These are phyloP conservation scores for Saturnispora gosingensis DNA, from an alignment of 805 yeast genomes.

Conservation along the genomic window DNA sequence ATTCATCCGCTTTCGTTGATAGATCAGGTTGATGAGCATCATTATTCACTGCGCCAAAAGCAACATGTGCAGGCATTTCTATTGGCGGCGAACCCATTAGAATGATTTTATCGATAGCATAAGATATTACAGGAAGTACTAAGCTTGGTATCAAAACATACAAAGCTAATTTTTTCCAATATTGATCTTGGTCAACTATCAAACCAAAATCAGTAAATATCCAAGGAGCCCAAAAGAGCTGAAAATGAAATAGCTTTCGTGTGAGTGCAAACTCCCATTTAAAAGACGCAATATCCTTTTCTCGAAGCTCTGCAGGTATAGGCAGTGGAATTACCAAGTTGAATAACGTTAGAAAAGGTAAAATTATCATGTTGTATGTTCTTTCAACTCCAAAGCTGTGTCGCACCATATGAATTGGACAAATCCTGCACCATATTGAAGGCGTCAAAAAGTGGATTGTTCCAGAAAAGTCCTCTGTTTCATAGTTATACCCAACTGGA, in stretches of 20 bases:
- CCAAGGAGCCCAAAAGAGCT: slow-evolving; percentile 16
- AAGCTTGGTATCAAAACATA: slow-evolving; percentile 9
- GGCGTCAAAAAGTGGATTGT: slow-evolving; percentile 7
- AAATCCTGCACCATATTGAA: slow-evolving; percentile 3
- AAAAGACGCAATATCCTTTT: slow-evolving; percentile 9
- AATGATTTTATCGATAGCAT: background rate
- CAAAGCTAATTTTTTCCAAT: slow-evolving; percentile 13
- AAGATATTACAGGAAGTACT: slow-evolving; percentile 1
- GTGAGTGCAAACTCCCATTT: slow-evolving; percentile 17
- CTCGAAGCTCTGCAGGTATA: slow-evolving; percentile 9
- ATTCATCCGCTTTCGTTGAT: background rate
- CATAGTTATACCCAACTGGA: background rate
- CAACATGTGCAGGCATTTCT: slow-evolving; percentile 5
- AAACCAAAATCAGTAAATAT: slow-evolving; percentile 9
- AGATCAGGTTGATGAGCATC: background rate
- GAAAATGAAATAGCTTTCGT: slow-evolving; percentile 22
- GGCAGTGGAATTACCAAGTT: slow-evolving; percentile 25
- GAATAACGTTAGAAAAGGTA: slow-evolving; percentile 20
- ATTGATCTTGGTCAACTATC: background rate
- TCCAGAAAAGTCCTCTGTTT: background rate
- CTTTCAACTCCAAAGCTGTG: slow-evolving; percentile 15
- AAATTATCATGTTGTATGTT: slow-evolving; percentile 16
- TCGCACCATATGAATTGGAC: slow-evolving; percentile 8
- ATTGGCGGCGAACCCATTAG: background rate
- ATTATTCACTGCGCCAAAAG: background rate